These are phyloP conservation scores for Trichoderma semiorbis DNA, from an alignment of 2,329 filamentous ascomycete genomes.

Conservation along the genomic window DNA sequence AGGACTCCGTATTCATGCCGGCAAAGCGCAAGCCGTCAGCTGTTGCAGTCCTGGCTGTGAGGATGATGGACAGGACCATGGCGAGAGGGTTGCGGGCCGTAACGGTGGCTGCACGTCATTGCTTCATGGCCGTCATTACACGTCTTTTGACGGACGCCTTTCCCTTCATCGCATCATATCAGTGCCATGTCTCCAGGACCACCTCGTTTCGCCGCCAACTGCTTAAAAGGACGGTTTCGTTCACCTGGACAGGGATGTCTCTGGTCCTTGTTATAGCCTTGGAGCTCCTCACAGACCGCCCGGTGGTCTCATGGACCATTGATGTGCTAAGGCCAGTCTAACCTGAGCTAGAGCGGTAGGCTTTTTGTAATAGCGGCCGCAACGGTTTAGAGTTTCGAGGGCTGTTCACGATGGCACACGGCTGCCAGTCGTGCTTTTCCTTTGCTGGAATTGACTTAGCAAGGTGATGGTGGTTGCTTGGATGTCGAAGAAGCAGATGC, in stretches of 20 bases:
- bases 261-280: background rate
- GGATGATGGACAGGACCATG: background rate
- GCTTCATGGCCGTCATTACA: background rate
- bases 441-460: background rate
- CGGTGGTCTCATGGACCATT: background rate
- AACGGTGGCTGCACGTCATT: conserved; percentile 3
- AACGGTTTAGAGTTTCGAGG: background rate
- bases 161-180: background rate
- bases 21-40: background rate
- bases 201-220: background rate
- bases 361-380: background rate
- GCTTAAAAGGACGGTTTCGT: background rate
- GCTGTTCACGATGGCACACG: background rate
- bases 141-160: background rate
- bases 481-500: background rate
- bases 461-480: background rate
- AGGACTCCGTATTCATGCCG: background rate
- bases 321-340: background rate
- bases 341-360: conserved; percentile 1
- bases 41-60: background rate
- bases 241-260: background rate
- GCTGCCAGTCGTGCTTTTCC: background rate
- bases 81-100: background rate
- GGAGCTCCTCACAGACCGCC: background rate
- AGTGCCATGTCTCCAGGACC: background rate